These are phyloP conservation scores for Rhizopogon salebrosus DNA, from an alignment of 768 basidiomycete species.

Conservation along the genomic window DNA sequence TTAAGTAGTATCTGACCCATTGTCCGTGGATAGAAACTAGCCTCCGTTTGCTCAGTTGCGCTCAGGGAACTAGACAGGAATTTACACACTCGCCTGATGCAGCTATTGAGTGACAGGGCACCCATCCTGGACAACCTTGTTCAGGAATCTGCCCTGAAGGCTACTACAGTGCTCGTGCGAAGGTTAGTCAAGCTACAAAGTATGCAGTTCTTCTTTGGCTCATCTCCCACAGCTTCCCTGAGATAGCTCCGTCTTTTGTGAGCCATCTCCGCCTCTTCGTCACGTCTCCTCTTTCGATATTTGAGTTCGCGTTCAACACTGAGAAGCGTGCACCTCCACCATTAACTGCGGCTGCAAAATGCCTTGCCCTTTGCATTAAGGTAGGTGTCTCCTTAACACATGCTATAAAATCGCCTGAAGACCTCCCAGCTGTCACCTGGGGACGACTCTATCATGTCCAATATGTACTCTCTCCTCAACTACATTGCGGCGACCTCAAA, in stretches of 20 bases:
- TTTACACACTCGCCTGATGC: constrained; percentile 64
- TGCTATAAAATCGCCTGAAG: constrained; percentile 2
- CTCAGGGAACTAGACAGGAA: constrained; percentile 60
- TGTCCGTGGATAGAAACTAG: constrained; percentile 62
- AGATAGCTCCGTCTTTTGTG: constrained; percentile 69
- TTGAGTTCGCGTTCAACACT: constrained; percentile 78
- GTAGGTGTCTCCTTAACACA: constrained; percentile 32
- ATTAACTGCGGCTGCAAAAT: constrained; percentile 81
- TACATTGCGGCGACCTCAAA: constrained; percentile 83
- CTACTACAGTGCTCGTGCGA: constrained; percentile 77
- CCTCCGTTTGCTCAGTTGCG: constrained; percentile 75
- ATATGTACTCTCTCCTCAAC: constrained; percentile 95
- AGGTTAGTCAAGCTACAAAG: constrained; percentile 44
- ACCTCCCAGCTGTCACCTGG: constrained; percentile 66
- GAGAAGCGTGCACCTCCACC: constrained; percentile 74
- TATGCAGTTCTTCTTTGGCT: not conserved
- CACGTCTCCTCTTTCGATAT: constrained; percentile 80
- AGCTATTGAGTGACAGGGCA: constrained; percentile 75
- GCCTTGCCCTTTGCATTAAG: constrained; percentile 84
- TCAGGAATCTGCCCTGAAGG: constrained; percentile 86
- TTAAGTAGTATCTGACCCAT: not conserved
- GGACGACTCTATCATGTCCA: constrained; percentile 87
- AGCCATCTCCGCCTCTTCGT: constrained; percentile 82
- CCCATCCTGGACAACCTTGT: constrained; percentile 80
- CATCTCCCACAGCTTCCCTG: constrained; percentile 58